Base-by-base conservation (phyloP, 768 basidiomycete genomes). In the Lentinula raphanica region DNA sequence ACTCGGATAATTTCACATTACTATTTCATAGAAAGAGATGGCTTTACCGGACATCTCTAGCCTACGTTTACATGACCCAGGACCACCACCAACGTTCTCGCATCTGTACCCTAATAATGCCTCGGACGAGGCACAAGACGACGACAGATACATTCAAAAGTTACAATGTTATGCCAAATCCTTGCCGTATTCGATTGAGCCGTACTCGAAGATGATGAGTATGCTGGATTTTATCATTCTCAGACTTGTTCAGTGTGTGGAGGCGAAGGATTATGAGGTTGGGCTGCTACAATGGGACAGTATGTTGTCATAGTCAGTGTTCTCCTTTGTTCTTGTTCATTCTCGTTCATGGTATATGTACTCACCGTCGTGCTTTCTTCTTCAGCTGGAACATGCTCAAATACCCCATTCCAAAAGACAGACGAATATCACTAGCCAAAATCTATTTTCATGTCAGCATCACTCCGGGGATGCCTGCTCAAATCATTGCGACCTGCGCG, bases 331-430 rank as follows among this genome's bases (percentile, higher is more conserved):
- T 17, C 9, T 17, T 3, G 1, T n/a, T n/a, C n/a, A 21, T 12
- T 5, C 23, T 15, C 36, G 8, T 44, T 3, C 56, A 54, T 44
- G 61, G 0, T 21, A 28, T 36, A n/a, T n/a, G n/a, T n/a, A 13
- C 51, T 35, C 17, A 31, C 3, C 17, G 6, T 36, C 40, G 60
- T n/a, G 58, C 68, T 58, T 65, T 54, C 35, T 56, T 44, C 56
- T 25, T 39, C 64, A 92, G 90, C 67, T 94, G 92, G 91, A 71
- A 74, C 45, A 86, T 86, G 76, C 79, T 94, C 68, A 90, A 92
- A 66, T 94, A 93, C 66, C 92, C 90, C 35, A 86, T 95, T 65
- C 90, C 90, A 56, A 87, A 88, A 67, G 84, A 85, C 60, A 87
- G 84, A 64, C 79, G 92, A 56, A 83, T 93, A 54, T 76, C 74